Conservation (phyloP, 1,139 yeast genomes). For the Lodderomyces beijingensis region DNA sequence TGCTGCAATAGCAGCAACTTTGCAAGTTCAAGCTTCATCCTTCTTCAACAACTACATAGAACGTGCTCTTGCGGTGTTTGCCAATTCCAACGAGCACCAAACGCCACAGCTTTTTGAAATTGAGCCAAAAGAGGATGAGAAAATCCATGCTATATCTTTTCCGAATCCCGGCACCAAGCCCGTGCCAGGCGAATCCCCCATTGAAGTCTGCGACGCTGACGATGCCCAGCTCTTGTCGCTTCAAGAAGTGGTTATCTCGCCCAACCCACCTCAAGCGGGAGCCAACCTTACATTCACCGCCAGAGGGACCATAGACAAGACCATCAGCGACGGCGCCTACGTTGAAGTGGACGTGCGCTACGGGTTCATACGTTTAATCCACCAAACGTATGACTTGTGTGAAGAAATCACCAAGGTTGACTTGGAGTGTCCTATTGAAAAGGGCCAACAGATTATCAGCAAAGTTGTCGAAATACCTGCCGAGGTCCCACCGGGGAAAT, state of each 20-base stretch:
- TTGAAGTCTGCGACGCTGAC: constrained; percentile 66
- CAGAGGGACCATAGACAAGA: constrained; percentile 52
- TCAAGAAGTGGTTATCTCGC: constrained; percentile 55
- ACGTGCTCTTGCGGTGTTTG: constrained; percentile 18
- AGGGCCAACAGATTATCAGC: constrained; percentile 62
- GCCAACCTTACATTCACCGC: constrained; percentile 75
- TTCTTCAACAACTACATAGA: constrained; percentile 13
- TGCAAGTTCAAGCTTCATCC: constrained; percentile 19
- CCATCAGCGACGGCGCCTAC: constrained; percentile 77
- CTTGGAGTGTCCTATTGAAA: constrained; percentile 69
- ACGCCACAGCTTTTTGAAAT: too few relatives aligned
- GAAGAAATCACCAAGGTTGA: constrained; percentile 82
- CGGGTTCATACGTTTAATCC: constrained; percentile 82
- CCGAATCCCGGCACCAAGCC: too few relatives aligned
- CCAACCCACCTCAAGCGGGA: constrained; percentile 89
- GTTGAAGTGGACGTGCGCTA: constrained; percentile 90
- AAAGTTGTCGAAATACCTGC: constrained; percentile 79
- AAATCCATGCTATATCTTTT: too few relatives aligned
- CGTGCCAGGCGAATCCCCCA: constrained; percentile 88
- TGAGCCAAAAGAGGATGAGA: too few relatives aligned
- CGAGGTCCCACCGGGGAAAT: constrained; percentile 96
- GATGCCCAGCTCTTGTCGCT: constrained; percentile 62
- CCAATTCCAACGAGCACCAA: too few relatives aligned
- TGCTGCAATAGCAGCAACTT: constrained; percentile 14
- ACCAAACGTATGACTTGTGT: constrained; percentile 86